Conservation (phyloP, 2,329 filamentous ascomycete genomes). For the Ceratocystis cubensis region DNA sequence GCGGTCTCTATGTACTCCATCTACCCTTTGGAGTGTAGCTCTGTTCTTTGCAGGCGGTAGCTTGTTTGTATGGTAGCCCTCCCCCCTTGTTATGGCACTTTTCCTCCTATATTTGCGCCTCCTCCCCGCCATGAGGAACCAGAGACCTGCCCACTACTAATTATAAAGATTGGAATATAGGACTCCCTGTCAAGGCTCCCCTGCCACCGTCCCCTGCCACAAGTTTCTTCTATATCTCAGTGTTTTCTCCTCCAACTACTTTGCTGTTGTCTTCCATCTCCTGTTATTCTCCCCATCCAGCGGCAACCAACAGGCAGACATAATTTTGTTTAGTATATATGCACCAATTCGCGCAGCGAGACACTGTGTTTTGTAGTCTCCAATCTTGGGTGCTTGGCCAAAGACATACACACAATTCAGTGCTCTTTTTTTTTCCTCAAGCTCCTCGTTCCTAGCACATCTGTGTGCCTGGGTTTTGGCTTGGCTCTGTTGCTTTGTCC, state of each 20-base stretch:
- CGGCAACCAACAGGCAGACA: background rate
- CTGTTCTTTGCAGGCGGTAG: background rate
- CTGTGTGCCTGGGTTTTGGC: background rate
- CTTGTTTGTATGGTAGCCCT: background rate
- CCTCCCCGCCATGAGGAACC: background rate
- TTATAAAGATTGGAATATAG: constrained; percentile 7
- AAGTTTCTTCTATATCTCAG: constrained; percentile 10
- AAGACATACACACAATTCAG: background rate
- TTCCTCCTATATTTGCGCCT: background rate
- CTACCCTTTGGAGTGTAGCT: background rate
- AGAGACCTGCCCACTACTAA: background rate
- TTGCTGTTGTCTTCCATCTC: background rate
- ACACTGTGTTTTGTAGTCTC: background rate
- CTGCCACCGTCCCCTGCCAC: background rate
- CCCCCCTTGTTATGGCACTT: background rate
- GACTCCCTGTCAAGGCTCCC: background rate
- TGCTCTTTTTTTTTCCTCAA: background rate
- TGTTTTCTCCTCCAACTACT: background rate
- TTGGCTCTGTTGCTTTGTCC: background rate
- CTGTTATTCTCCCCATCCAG: background rate
- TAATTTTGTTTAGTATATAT: background rate
- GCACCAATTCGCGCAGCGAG: background rate
- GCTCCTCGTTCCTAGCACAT: background rate
- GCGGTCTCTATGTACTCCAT: background rate
- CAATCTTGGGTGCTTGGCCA: background rate